Evolutionary conservation across 1,284 basidiomycete genomes (phyloP).

Genomic region (Somion occarium): DNA sequence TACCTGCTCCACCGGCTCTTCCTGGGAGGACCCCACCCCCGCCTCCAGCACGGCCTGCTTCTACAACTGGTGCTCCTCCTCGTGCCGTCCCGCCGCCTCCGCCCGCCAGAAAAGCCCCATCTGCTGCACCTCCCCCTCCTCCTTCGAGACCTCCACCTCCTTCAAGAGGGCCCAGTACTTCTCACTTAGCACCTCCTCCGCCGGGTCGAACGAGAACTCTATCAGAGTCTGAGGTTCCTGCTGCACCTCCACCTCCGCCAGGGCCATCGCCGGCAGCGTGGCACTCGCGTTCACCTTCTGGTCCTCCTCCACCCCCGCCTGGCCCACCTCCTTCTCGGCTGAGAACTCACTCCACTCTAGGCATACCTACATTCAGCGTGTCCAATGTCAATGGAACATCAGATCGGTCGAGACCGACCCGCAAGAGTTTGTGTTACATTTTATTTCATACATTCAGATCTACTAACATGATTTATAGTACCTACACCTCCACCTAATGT

Average conservation of each 20-base stretch:
- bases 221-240: conserved; percentile 18
- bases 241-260: conserved; percentile 24
- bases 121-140: conserved; percentile 21
- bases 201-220: conserved; percentile 24
- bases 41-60: conserved; percentile 25
- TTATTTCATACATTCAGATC: conserved; percentile 2
- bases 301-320: conserved; percentile 32
- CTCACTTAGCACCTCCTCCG: conserved; percentile 14
- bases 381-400: conserved; percentile 23
- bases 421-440: conserved; percentile 46
- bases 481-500: conserved; percentile 70
- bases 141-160: conserved; percentile 14
- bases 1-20: conserved; percentile 30
- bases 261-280: conserved; percentile 31
- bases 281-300: conserved; percentile 15
- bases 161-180: not conserved
- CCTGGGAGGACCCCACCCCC: conserved; percentile 26
- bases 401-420: conserved; percentile 16
- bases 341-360: conserved; percentile 18
- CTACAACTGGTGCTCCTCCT: conserved; percentile 24
- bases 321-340: conserved; percentile 29
- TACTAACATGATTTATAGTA: conserved; percentile 37
- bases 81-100: conserved; percentile 31
- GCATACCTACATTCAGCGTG: conserved; percentile 16
- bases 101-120: conserved; percentile 28